These are phyloP conservation scores for Coffea humblotiana DNA, from an alignment of 305 asterid genomes.

Conservation along the genomic window DNA sequence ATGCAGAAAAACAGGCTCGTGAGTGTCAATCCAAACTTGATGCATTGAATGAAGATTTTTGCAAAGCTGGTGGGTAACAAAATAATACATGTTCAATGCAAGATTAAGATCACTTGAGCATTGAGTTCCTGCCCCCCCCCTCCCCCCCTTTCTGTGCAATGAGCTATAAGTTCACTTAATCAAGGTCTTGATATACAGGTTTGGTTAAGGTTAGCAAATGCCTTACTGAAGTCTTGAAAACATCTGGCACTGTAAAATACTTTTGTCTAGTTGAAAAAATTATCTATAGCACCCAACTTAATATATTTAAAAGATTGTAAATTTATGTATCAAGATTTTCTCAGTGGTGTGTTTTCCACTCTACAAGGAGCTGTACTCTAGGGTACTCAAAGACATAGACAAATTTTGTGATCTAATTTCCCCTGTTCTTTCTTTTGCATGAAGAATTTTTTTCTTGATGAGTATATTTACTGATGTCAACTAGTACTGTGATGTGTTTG, in stretches of 20 bases:
- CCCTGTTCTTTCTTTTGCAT: neutral
- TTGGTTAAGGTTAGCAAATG: neutral
- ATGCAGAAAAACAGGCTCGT: constrained; percentile 85
- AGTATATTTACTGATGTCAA: constrained; percentile 24
- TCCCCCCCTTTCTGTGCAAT: too few species aligned
- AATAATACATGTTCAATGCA: neutral
- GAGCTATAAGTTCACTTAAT: neutral
- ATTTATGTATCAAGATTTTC: neutral
- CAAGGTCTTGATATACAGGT: neutral
- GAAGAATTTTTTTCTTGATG: neutral
- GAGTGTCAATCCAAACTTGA: constrained; percentile 68
- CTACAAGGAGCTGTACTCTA: neutral
- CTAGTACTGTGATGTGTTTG: constrained; percentile 22
- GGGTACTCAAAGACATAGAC: neutral
- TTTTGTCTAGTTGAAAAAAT: neutral
- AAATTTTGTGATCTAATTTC: neutral
- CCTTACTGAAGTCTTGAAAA: neutral
- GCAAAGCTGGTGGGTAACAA: constrained; percentile 59
- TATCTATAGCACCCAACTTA: neutral
- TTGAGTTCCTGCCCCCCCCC: neutral
- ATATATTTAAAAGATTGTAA: neutral
- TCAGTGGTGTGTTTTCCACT: neutral
- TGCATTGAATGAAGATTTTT: constrained; percentile 52
- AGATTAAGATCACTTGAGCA: neutral
- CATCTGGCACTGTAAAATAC: neutral